Conservation (phyloP, 2,329 filamentous ascomycete species). For the Aspergillus sp. region DNA sequence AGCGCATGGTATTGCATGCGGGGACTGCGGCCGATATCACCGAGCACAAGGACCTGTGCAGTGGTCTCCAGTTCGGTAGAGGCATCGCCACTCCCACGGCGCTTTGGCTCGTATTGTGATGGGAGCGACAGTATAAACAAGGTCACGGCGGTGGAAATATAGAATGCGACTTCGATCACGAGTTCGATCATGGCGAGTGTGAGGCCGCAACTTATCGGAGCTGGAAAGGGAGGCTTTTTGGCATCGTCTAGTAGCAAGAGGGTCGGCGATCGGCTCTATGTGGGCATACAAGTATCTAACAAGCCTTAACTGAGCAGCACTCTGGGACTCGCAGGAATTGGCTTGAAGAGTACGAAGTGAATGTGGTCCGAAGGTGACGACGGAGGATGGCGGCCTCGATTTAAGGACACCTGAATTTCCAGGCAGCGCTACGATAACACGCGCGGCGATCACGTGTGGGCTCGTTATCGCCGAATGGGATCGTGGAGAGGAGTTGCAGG, state of each 20-base stretch:
- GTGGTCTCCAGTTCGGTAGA: constrained; percentile 41
- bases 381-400: background rate
- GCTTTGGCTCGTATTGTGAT: constrained; percentile 49
- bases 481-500: background rate
- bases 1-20: constrained; percentile 98
- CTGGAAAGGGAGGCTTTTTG: background rate
- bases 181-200: constrained; percentile 34
- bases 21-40: constrained; percentile 91
- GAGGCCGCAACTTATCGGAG: background rate
- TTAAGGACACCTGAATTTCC: background rate
- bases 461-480: constrained; percentile 13
- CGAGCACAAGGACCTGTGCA: constrained; percentile 85
- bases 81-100: constrained; percentile 24
- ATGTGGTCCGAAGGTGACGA: background rate
- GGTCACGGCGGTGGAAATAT: constrained; percentile 50
- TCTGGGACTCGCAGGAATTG: background rate
- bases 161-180: constrained; percentile 39
- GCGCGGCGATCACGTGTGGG: constrained; percentile 15
- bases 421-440: constrained; percentile 9
- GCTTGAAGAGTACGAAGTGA: background rate
- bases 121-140: constrained; percentile 55
- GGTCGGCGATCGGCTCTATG: background rate
- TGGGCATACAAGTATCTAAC: background rate
- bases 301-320: background rate
- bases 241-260: background rate